phyloP scores from a whole-genome alignment of 108 stramenopile species.

The Cyclostephanos tholiformis region DNA sequence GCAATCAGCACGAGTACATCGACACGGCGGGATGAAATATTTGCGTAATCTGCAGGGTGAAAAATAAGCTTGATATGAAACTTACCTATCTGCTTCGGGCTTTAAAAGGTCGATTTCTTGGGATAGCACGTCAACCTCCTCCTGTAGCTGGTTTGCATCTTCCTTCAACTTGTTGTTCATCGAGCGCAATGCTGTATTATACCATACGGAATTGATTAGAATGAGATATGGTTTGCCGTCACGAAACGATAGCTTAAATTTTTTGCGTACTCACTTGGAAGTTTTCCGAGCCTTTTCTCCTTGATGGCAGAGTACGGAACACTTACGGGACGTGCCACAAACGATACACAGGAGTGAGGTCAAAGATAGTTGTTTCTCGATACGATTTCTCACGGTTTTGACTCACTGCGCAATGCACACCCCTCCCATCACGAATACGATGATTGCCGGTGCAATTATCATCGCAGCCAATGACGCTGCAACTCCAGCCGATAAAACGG shows the following conservation, averaged over 20 bases:
- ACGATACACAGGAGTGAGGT: neutral
- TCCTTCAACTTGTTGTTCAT: constrained; percentile 26
- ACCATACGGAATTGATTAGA: neutral
- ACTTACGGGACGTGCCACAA: neutral
- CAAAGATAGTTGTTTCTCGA: neutral
- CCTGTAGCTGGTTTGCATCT: constrained; percentile 16
- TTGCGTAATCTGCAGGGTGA: neutral
- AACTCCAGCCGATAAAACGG: constrained; percentile 5
- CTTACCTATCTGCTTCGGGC: constrained; percentile 36
- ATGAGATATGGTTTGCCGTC: neutral
- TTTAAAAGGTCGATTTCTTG: constrained; percentile 16
- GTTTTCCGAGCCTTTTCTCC: constrained; percentile 5
- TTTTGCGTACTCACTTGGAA: constrained; percentile 3
- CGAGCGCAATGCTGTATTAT: constrained; percentile 19
- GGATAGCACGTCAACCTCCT: constrained; percentile 21
- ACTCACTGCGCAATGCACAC: constrained; percentile 32
- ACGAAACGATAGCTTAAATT: neutral
- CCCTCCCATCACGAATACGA: constrained; percentile 16
- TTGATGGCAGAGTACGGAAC: constrained; percentile 4
- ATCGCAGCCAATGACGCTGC: constrained; percentile 23
- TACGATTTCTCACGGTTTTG: neutral
- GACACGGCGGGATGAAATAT: neutral
- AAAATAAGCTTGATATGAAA: neutral
- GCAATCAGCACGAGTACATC: neutral
- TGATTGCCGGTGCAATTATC: constrained; percentile 14